Conservation (phyloP, 257 asterid genomes). For the Solanum verrucosum region DNA sequence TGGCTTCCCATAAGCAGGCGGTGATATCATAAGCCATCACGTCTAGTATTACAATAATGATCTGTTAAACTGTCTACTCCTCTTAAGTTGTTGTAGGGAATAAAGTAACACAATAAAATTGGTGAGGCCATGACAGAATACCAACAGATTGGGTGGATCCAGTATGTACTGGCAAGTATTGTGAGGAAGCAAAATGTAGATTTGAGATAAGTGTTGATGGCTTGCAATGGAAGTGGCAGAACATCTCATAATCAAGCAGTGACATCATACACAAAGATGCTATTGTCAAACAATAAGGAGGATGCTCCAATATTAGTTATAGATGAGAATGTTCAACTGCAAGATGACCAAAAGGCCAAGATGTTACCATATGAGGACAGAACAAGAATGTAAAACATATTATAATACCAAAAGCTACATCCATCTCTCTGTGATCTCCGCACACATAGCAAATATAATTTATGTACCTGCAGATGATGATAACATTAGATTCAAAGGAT, state of each 20-base stretch:
- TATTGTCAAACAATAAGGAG: not conserved
- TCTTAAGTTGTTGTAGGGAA: not conserved
- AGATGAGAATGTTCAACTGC: not conserved
- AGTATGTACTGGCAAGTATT: not conserved
- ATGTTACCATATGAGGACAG: not conserved
- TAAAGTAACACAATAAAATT: not conserved
- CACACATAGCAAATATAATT: not conserved
- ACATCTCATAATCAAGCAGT: not conserved
- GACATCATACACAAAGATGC: not conserved
- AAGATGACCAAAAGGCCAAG: not conserved
- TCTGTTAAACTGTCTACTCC: not conserved
- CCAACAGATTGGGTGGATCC: not conserved
- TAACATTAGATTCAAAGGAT: not conserved
- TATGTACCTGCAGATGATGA: not conserved
- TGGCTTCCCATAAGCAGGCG: not conserved
- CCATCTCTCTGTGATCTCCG: not conserved
- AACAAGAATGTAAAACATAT: not conserved
- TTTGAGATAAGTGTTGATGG: not conserved
- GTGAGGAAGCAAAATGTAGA: not conserved
- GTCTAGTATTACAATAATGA: not conserved
- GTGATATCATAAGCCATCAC: not conserved
- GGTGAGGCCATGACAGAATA: not conserved
- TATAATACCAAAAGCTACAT: not conserved
- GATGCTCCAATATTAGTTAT: not conserved
- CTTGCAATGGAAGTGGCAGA: not conserved